These are phyloP conservation scores for Mortierella hygrophila DNA, from an alignment of 192 early-diverging fungal species.

Conservation along the genomic window DNA sequence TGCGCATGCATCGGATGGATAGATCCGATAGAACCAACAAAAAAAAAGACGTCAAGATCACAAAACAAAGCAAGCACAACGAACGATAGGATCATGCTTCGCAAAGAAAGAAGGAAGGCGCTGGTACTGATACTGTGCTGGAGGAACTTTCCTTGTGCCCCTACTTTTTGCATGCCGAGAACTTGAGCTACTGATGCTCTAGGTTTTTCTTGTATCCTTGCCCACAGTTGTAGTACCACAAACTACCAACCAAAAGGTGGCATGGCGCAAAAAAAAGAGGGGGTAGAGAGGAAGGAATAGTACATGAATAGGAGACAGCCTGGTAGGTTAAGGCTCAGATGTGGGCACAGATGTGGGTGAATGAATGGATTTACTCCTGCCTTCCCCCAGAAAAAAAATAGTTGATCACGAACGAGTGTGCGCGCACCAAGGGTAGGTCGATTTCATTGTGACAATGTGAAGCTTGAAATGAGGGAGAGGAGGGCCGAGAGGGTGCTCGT, in stretches of 20 bases:
- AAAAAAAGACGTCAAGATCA: constrained; percentile 2
- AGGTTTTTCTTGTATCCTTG: background rate
- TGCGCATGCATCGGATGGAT: constrained; percentile 9
- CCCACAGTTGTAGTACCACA: background rate
- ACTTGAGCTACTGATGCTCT: too few relatives aligned
- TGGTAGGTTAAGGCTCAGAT: background rate
- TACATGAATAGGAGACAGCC: background rate
- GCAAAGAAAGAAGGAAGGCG: background rate
- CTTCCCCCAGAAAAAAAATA: background rate
- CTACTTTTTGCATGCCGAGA: too few relatives aligned
- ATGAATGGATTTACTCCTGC: background rate
- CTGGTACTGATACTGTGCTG: background rate
- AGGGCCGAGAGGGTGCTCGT: too few relatives aligned
- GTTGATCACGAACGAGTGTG: background rate
- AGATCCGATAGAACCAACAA: background rate
- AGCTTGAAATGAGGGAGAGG: too few relatives aligned
- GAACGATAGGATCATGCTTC: background rate
- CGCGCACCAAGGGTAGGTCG: background rate
- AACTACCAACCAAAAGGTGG: background rate
- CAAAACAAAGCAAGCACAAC: background rate
- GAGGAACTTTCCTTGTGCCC: too few relatives aligned
- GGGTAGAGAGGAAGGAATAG: background rate
- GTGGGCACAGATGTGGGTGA: background rate
- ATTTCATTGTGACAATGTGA: too few relatives aligned
- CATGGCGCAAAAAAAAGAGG: background rate